These are phyloP conservation scores for Kalanchoe fedtschenkoi DNA, from an alignment of 164 flowering plant genomes.

Conservation along the genomic window DNA sequence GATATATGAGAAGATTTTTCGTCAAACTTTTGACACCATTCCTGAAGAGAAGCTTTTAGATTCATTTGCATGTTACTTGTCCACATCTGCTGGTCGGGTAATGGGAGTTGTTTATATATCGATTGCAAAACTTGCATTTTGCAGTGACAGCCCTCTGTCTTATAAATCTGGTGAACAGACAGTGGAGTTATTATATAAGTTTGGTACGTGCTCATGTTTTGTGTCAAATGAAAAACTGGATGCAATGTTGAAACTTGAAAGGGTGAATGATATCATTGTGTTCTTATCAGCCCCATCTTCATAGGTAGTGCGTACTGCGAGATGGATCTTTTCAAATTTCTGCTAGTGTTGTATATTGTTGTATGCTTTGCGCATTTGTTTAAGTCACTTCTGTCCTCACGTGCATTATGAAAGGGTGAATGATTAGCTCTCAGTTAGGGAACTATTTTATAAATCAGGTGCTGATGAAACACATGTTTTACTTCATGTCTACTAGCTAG, in stretches of 20 bases:
- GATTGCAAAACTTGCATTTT: conserved; percentile 65
- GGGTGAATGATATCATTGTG: too few relatives aligned
- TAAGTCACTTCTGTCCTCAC: neutral
- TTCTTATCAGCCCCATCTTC: too few relatives aligned
- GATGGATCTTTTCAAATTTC: neutral
- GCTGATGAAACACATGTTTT: neutral
- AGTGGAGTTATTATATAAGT: conserved; percentile 82
- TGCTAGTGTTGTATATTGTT: neutral
- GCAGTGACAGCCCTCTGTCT: conserved; percentile 72
- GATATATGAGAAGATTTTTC: conserved; percentile 74
- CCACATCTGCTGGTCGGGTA: conserved; percentile 88
- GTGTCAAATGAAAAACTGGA: neutral
- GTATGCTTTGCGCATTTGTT: neutral
- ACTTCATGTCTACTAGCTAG: conserved; percentile 15
- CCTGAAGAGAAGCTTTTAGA: conserved; percentile 63
- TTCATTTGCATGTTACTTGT: conserved; percentile 66
- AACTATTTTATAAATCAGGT: neutral
- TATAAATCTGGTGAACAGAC: conserved; percentile 45
- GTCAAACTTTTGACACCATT: conserved; percentile 59
- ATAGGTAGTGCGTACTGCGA: too few relatives aligned
- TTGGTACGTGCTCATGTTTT: conserved; percentile 6
- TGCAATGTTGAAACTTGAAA: neutral
- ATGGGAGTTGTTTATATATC: conserved; percentile 66
- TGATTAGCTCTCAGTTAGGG: neutral
- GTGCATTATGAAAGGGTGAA: neutral